Evolutionary conservation across 495 filamentous ascomycete genomes (phyloP).

Genomic region (Hypoxylon lenormandii): DNA sequence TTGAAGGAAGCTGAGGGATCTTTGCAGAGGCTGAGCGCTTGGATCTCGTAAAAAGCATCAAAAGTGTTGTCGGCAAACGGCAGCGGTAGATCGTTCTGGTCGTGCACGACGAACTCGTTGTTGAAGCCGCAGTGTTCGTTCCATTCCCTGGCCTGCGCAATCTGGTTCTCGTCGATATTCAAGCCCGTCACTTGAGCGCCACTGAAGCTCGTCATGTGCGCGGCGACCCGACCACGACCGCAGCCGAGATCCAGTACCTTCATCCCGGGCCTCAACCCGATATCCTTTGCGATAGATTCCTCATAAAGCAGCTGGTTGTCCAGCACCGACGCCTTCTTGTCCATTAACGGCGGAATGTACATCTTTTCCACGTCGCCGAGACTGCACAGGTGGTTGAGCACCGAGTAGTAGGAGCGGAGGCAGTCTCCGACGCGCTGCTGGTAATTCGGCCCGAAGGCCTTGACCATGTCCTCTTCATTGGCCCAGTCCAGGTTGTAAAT

Average conservation of each 20-base stretch:
- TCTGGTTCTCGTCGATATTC: conserved; percentile 73
- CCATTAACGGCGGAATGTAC: conserved; percentile 75
- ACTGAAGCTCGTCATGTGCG: conserved; percentile 69
- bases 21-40: conserved; percentile 71
- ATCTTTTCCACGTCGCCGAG: conserved; percentile 76
- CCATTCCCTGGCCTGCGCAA: conserved; percentile 67
- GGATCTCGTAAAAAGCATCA: conserved; percentile 75
- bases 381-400: conserved; percentile 73
- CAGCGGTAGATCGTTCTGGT: conserved; percentile 70
- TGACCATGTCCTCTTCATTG: conserved; percentile 68
- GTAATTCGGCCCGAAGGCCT: conserved; percentile 68
- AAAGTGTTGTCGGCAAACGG: conserved; percentile 68
- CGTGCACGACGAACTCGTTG: conserved; percentile 68
- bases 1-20: conserved; percentile 64
- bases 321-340: conserved; percentile 65
- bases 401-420: conserved; percentile 70
- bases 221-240: conserved; percentile 70
- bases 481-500: conserved; percentile 76
- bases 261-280: conserved; percentile 64
- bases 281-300: conserved; percentile 66
- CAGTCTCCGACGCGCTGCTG: conserved; percentile 70
- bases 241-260: conserved; percentile 71
- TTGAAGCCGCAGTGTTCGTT: conserved; percentile 61
- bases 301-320: conserved; percentile 70
- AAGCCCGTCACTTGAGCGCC: conserved; percentile 69